These are phyloP conservation scores for Sclerotinia sclerotiorum DNA, from an alignment of 2,329 filamentous ascomycete genomes.

Conservation along the genomic window DNA sequence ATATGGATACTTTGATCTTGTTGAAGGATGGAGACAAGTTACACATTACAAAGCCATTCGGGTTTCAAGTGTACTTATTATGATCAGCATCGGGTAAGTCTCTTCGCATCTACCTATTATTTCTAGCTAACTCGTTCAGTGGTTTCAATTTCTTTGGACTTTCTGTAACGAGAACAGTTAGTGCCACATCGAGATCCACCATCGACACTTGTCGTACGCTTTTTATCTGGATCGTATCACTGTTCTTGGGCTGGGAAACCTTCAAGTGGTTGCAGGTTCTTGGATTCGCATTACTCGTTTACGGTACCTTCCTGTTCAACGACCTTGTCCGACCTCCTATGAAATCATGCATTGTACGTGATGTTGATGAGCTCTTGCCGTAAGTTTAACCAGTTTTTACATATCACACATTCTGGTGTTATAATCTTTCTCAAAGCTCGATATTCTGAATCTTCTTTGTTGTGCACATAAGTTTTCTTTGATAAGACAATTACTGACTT, in stretches of 20 bases:
- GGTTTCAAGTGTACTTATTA: conserved; percentile 81
- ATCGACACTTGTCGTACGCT: conserved; percentile 97
- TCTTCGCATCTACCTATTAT: not conserved
- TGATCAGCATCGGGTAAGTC: conserved; percentile 92
- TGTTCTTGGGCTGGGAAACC: conserved; percentile 91
- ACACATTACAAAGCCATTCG: conserved; percentile 68
- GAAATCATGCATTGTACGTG: conserved; percentile 59
- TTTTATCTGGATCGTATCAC: conserved; percentile 96
- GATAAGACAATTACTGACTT: not conserved
- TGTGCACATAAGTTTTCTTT: not conserved
- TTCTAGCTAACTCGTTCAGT: conserved; percentile 46
- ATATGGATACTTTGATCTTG: conserved; percentile 86
- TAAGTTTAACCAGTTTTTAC: not conserved
- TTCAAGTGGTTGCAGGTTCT: conserved; percentile 96
- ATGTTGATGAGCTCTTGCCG: conserved; percentile 66
- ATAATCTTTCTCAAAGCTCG: not conserved
- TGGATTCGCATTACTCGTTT: conserved; percentile 87
- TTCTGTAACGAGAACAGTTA: conserved; percentile 84
- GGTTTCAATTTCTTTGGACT: conserved; percentile 99
- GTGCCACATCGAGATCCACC: conserved; percentile 88
- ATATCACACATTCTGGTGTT: not conserved
- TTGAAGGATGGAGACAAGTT: conserved; percentile 81
- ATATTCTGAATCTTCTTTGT: not conserved
- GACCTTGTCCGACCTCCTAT: conserved; percentile 85
- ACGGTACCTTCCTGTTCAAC: conserved; percentile 96